These are phyloP conservation scores for Porcisia deanei DNA, from an alignment of 208 protist species.

Conservation along the genomic window DNA sequence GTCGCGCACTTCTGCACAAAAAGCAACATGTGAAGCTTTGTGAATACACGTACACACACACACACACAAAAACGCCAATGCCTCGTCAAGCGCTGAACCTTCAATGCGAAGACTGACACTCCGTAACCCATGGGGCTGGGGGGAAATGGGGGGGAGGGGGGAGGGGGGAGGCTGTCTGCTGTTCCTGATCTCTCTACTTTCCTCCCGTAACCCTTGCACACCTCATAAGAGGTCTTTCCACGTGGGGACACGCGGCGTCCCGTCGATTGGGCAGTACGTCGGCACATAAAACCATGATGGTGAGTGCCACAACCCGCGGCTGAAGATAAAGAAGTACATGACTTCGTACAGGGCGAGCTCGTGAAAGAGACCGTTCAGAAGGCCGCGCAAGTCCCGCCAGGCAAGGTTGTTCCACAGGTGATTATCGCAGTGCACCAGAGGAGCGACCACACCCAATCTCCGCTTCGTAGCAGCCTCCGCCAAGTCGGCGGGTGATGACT, in stretches of 20 bases:
- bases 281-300: conserved; percentile 69
- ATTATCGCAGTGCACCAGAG: conserved; percentile 48
- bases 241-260: conserved; percentile 11
- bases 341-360: conserved; percentile 74
- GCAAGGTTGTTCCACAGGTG: conserved; percentile 77
- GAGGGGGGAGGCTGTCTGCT: neutral
- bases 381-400: conserved; percentile 63
- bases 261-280: conserved; percentile 53
- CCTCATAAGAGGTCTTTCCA: conserved; percentile 14
- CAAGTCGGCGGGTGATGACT: neutral
- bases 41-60: neutral
- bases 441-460: conserved; percentile 8
- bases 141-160: no score
- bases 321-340: conserved; percentile 86
- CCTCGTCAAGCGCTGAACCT: no score
- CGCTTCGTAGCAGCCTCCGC: conserved; percentile 7
- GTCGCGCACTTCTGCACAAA: neutral
- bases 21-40: neutral
- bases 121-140: no score
- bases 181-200: neutral
- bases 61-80: neutral
- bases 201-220: neutral
- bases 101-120: no score
- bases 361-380: conserved; percentile 67
- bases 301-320: conserved; percentile 74